A percentile compares a stretch with the other conserved stretches of the same genome.
Conservation (phyloP, 129 eudicot genomes). For the Smallanthus sonchifolius region DNA sequence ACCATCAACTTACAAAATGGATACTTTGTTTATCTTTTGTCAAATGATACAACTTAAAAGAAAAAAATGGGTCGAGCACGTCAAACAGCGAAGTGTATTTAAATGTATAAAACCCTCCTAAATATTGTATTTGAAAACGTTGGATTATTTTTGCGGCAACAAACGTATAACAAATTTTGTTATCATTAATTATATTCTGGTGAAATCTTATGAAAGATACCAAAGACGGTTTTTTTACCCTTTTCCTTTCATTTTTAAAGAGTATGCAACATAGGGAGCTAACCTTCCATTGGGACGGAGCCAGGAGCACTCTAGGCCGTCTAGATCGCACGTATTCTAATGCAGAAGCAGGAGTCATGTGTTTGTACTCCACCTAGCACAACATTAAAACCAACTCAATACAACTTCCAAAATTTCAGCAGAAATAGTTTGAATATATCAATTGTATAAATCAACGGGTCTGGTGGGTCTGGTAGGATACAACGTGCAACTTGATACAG, state of each 20-base stretch:
- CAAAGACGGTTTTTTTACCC: neutral
- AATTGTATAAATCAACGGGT: neutral
- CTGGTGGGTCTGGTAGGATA: neutral
- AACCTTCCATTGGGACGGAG: conserved; percentile 79
- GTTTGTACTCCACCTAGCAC: conserved; percentile 58
- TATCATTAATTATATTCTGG: neutral
- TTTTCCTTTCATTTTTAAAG: neutral
- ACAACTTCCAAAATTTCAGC: neutral
- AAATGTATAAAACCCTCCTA: neutral
- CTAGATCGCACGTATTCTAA: conserved; percentile 66
- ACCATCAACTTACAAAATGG: too few relatives aligned
- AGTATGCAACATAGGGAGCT: neutral
- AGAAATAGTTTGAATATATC: neutral
- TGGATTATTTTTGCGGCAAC: neutral
- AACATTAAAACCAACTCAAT: neutral
- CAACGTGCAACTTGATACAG: neutral
- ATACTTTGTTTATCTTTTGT: too few relatives aligned
- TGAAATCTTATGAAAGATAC: neutral
- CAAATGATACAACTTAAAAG: too few relatives aligned
- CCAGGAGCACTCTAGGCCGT: conserved; percentile 77
- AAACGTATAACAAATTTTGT: too few relatives aligned
- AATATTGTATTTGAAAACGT: neutral
- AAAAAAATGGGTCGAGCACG: neutral
- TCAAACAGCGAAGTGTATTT: neutral
- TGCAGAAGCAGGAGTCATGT: conserved; percentile 71